Evolutionary conservation across 2,329 filamentous ascomycete genomes (phyloP).

Genomic region (Aspergillus puulaauensis): DNA sequence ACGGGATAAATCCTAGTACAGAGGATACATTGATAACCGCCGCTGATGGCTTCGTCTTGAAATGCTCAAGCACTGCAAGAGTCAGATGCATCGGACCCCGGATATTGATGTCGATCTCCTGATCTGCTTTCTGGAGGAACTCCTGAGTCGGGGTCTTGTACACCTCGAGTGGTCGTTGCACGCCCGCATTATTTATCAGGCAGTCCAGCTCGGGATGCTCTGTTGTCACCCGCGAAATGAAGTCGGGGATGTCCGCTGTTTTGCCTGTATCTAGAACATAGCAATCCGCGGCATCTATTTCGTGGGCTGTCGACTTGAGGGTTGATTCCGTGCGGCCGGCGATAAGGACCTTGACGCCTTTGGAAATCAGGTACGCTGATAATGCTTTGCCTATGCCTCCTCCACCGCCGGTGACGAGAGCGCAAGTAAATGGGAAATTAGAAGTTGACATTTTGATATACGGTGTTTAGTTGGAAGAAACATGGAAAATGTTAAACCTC

Average conservation of each 20-base stretch:
- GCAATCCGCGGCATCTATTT: slow-evolving; percentile 51
- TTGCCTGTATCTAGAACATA: slow-evolving; percentile 55
- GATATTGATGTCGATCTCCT: slow-evolving; percentile 61
- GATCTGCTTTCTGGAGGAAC: slow-evolving; percentile 51
- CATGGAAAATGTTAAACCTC: no score
- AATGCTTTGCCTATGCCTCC: slow-evolving; percentile 26
- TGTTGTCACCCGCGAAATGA: slow-evolving; percentile 46
- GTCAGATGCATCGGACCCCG: slow-evolving; percentile 58
- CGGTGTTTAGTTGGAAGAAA: background rate
- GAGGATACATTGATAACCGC: slow-evolving; percentile 57
- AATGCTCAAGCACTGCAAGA: slow-evolving; percentile 50
- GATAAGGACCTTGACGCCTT: slow-evolving; percentile 27
- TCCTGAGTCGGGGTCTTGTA: slow-evolving; percentile 30
- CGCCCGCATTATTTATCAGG: slow-evolving; percentile 60
- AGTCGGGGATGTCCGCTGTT: slow-evolving; percentile 37
- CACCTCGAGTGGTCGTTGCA: slow-evolving; percentile 55
- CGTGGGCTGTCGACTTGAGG: slow-evolving; percentile 43
- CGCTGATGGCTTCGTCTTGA: slow-evolving; percentile 39
- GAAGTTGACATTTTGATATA: background rate
- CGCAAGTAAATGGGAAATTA: slow-evolving; percentile 51
- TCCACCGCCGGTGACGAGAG: slow-evolving; percentile 29
- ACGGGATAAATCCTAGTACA: slow-evolving; percentile 54
- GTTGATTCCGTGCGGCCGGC: slow-evolving; percentile 51
- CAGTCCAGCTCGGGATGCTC: slow-evolving; percentile 59
- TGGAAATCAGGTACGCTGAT: slow-evolving; percentile 21